These are phyloP conservation scores for Pseudohyphozyma bogoriensis DNA, from an alignment of 768 basidiomycete genomes.

Conservation along the genomic window DNA sequence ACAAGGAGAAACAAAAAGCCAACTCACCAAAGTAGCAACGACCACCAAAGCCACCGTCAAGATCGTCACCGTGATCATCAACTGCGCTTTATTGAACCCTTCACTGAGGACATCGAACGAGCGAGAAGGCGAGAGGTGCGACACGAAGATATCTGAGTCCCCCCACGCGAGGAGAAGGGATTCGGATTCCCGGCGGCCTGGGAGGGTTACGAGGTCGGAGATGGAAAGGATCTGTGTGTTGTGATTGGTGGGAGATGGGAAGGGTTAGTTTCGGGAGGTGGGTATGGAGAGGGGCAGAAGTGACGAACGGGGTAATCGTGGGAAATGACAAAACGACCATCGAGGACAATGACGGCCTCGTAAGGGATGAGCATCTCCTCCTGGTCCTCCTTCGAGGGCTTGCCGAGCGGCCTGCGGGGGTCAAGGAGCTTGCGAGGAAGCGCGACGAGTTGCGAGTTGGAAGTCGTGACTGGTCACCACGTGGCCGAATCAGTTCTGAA, in stretches of 20 bases:
- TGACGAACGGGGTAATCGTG: conserved; percentile 50
- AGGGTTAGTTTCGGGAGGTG: too few species aligned
- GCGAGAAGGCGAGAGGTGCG: conserved; percentile 70
- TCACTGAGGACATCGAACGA: conserved; percentile 89
- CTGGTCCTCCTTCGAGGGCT: conserved; percentile 62
- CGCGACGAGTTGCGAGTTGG: not conserved
- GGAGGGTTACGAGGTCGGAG: conserved; percentile 38
- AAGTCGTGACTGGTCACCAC: not conserved
- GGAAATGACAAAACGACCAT: conserved; percentile 51
- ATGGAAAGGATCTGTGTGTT: not conserved
- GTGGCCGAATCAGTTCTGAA: not conserved
- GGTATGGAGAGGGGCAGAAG: not conserved
- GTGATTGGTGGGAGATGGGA: not conserved
- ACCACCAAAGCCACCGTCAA: conserved; percentile 66
- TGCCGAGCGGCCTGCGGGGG: conserved; percentile 68
- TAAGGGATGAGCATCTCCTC: conserved; percentile 82
- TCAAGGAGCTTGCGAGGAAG: conserved; percentile 64
- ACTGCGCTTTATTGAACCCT: conserved; percentile 84
- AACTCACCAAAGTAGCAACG: conserved; percentile 66
- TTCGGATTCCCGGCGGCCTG: conserved; percentile 82
- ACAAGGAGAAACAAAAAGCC: too few species aligned
- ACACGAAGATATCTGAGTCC: conserved; percentile 79
- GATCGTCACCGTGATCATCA: conserved; percentile 68
- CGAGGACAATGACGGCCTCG: conserved; percentile 65
- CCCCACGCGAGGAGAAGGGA: conserved; percentile 79